Percentiles rank a stretch among this genome's conserved stretches.
These are phyloP conservation scores for Alternaria sp. DNA, from an alignment of 2,329 filamentous ascomycete species.

Conservation along the genomic window DNA sequence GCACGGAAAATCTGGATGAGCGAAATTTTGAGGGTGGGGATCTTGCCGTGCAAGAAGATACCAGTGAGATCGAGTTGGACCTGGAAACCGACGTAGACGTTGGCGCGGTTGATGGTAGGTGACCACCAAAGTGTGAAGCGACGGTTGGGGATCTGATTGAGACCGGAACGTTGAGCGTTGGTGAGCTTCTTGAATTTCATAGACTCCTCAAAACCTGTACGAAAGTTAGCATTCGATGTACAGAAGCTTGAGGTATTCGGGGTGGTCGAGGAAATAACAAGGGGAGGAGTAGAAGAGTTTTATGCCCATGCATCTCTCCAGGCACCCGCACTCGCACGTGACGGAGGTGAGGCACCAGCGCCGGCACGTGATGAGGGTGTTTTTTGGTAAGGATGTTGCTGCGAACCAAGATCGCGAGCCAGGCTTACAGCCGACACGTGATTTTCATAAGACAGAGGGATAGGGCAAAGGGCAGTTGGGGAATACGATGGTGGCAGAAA, in stretches of 20 bases:
- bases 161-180: conserved; percentile 93
- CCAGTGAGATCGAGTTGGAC: conserved; percentile 97
- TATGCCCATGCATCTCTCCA: background rate
- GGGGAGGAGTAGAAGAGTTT: background rate
- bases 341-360: background rate
- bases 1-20: conserved; percentile 99
- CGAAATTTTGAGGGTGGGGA: conserved; percentile 96
- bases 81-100: conserved; percentile 99
- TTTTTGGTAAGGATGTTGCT: background rate
- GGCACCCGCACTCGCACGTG: background rate
- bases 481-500: background rate
- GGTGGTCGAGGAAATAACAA: background rate
- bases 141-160: conserved; percentile 98
- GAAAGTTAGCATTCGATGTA: conserved; percentile 23
- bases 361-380: background rate
- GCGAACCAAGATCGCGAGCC: background rate
- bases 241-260: background rate
- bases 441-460: background rate
- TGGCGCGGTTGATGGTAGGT: conserved; percentile 86
- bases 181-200: conserved; percentile 99
- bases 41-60: conserved; percentile 99
- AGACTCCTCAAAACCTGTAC: conserved; percentile 46
- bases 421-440: background rate
- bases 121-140: conserved; percentile 99
- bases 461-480: background rate